Conservation (phyloP, 169 alveolate genomes). For the Plasmodium cynomolgi region DNA sequence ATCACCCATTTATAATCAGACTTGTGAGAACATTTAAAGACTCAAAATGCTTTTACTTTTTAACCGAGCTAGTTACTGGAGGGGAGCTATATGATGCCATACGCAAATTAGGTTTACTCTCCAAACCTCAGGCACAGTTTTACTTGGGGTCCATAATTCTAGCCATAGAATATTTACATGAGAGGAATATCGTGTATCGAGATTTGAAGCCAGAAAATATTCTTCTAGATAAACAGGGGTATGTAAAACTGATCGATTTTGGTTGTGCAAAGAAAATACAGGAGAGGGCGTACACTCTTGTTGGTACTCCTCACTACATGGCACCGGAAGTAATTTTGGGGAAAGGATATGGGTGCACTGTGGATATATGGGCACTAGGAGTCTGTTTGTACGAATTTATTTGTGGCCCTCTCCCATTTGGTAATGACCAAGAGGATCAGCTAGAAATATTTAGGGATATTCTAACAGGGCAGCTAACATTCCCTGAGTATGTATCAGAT, state of each 20-base stretch:
- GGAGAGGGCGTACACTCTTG: conserved; percentile 94
- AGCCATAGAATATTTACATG: conserved; percentile 94
- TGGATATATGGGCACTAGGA: conserved; percentile 99
- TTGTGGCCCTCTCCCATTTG: conserved; percentile 98
- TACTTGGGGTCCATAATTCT: conserved; percentile 91
- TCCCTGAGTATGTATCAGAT: conserved; percentile 87
- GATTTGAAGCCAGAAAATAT: conserved; percentile 98
- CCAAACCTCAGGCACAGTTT: conserved; percentile 92
- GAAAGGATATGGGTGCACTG: conserved; percentile 96
- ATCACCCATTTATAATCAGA: conserved; percentile 94
- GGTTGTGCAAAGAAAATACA: conserved; percentile 95
- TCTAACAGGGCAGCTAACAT: conserved; percentile 86
- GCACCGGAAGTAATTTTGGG: conserved; percentile 96
- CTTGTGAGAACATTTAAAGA: conserved; percentile 94
- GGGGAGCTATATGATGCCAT: conserved; percentile 95
- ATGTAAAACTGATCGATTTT: conserved; percentile 95
- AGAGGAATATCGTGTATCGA: conserved; percentile 94
- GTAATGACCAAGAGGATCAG: conserved; percentile 96
- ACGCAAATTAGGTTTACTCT: conserved; percentile 90
- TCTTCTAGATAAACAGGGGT: conserved; percentile 96
- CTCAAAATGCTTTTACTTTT: conserved; percentile 88
- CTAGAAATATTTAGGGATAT: conserved; percentile 94
- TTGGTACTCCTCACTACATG: conserved; percentile 98
- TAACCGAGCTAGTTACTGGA: conserved; percentile 94
- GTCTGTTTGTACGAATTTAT: conserved; percentile 97